A percentile compares a stretch with the other conserved stretches of the same genome.
Evolutionary conservation across 2,329 filamentous ascomycete genomes (phyloP).

Genomic region (Sarocladiaceae sp.): DNA sequence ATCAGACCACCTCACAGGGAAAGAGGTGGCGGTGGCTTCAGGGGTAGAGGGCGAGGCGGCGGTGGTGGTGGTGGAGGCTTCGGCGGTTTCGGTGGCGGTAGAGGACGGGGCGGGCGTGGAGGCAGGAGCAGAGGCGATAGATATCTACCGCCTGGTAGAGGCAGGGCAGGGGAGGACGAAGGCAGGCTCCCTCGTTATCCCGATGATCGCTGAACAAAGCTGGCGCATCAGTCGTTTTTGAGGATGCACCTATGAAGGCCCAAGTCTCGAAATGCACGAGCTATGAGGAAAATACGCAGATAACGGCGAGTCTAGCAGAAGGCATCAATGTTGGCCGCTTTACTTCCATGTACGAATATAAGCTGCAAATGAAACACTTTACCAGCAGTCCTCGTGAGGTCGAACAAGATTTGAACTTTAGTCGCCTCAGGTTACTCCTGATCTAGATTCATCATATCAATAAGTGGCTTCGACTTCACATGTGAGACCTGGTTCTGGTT

Average conservation of each 20-base stretch:
- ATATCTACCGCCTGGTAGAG: conserved; percentile 20
- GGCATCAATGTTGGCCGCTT: too few species aligned
- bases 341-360: too few species aligned
- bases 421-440: too few species aligned
- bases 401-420: too few species aligned
- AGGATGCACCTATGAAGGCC: neutral
- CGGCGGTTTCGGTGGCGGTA: conserved; percentile 15
- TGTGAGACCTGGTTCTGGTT: too few species aligned
- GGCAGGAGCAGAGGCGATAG: conserved; percentile 24
- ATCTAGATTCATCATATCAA: too few species aligned
- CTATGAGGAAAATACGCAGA: too few species aligned
- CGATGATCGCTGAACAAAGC: conserved; percentile 12
- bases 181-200: conserved; percentile 13
- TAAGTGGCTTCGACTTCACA: too few species aligned
- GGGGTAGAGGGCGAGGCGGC: conserved; percentile 14
- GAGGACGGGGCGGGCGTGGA: conserved; percentile 22
- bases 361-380: too few species aligned
- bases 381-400: too few species aligned
- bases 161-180: conserved; percentile 13
- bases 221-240: neutral
- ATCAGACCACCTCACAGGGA: conserved; percentile 55
- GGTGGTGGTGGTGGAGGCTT: conserved; percentile 18
- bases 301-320: too few species aligned
- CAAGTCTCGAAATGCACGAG: neutral
- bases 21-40: conserved; percentile 23